A percentile compares a stretch with the other conserved stretches of the same genome.
These are phyloP conservation scores for Penicillium hordei DNA, from an alignment of 2,329 filamentous ascomycete species.

Conservation along the genomic window DNA sequence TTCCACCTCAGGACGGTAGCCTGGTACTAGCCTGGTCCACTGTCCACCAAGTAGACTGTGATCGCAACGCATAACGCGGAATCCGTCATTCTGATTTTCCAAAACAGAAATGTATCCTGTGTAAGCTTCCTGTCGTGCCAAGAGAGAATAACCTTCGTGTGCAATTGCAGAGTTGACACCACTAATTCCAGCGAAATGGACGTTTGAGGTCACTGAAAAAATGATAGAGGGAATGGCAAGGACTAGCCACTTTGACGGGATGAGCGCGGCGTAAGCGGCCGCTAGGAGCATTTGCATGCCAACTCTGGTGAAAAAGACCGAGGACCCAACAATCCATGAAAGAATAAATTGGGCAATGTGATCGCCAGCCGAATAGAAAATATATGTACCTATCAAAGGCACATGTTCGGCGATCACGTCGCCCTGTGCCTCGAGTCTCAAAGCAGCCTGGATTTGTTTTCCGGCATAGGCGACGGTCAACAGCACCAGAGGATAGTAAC, in stretches of 20 bases:
- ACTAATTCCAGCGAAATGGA: constrained; percentile 65
- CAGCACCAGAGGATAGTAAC: constrained; percentile 67
- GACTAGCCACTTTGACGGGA: constrained; percentile 67
- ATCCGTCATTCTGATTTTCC: constrained; percentile 69
- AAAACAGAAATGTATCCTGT: constrained; percentile 93
- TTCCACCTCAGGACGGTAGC: constrained; percentile 58
- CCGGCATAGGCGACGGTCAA: constrained; percentile 65
- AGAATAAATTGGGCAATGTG: constrained; percentile 44
- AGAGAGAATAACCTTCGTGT: constrained; percentile 67
- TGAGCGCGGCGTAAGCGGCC: constrained; percentile 62
- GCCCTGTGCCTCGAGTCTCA: constrained; percentile 57
- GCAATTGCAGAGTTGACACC: constrained; percentile 66
- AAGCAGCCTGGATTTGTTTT: constrained; percentile 60
- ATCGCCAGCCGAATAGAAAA: constrained; percentile 57
- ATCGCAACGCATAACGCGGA: constrained; percentile 84
- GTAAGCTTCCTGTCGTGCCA: constrained; percentile 79
- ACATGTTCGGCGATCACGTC: constrained; percentile 61
- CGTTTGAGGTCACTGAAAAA: constrained; percentile 66
- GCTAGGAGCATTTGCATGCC: constrained; percentile 70
- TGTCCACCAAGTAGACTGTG: constrained; percentile 92
- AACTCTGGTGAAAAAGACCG: constrained; percentile 66
- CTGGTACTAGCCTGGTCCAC: constrained; percentile 63
- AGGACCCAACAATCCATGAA: constrained; percentile 58
- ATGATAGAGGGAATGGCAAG: constrained; percentile 68
- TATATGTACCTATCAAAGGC: constrained; percentile 66